Conservation (phyloP, 148 eudicot genomes). For the Rhododendron simsii region DNA sequence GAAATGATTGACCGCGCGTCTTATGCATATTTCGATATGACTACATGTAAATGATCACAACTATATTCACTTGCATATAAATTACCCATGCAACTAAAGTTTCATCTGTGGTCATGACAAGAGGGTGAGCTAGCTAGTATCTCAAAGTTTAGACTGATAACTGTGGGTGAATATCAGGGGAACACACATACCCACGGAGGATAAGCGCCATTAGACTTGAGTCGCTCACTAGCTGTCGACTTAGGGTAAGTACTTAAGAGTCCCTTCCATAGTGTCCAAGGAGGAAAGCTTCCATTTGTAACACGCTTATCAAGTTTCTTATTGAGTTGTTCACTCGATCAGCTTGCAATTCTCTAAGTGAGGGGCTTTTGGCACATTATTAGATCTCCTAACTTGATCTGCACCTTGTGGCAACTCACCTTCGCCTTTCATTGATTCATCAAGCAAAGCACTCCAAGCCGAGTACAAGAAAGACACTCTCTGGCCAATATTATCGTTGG, state of each 20-base stretch:
- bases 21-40: too few relatives aligned
- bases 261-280: slow-evolving; percentile 94
- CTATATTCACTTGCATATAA: too few relatives aligned
- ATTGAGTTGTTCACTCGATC: slow-evolving; percentile 30
- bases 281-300: slow-evolving; percentile 50
- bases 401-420: slow-evolving; percentile 9
- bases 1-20: too few relatives aligned
- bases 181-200: slow-evolving; percentile 66
- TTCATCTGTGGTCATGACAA: too few relatives aligned
- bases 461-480: slow-evolving; percentile 41
- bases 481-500: slow-evolving; percentile 5
- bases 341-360: slow-evolving; percentile 74
- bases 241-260: slow-evolving; percentile 39
- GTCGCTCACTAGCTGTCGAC: slow-evolving; percentile 32
- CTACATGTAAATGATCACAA: too few relatives aligned
- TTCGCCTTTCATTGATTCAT: slow-evolving; percentile 21
- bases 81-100: too few relatives aligned
- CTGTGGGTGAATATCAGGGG: too few relatives aligned
- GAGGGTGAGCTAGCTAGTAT: too few relatives aligned
- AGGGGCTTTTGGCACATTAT: slow-evolving; percentile 63
- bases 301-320: slow-evolving; percentile 55
- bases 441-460: slow-evolving; percentile 53
- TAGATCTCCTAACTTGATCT: slow-evolving; percentile 9
- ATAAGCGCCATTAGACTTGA: slow-evolving; percentile 66
- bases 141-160: too few relatives aligned